phyloP scores from a whole-genome alignment of 2,329 filamentous ascomycete genomes.

The Aspergillus arachidicola region DNA sequence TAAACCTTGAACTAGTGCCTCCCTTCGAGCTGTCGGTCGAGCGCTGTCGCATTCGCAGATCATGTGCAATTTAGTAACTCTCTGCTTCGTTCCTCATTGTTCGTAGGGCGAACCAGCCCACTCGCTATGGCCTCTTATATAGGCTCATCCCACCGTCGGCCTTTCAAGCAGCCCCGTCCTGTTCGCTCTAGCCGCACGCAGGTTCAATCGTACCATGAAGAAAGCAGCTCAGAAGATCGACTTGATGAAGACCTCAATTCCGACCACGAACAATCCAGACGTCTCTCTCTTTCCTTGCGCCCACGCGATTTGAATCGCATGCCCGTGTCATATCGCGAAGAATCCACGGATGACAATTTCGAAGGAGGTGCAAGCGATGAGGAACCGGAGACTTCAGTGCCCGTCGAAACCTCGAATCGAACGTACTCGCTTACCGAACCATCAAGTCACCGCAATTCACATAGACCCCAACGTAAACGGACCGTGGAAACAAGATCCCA shows the following conservation, averaged over 20 bases:
- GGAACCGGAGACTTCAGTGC: slow-evolving; percentile 13
- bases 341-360: slow-evolving; percentile 35
- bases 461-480: slow-evolving; percentile 20
- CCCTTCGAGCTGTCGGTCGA: not conserved
- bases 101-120: slow-evolving; percentile 14
- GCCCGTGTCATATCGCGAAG: slow-evolving; percentile 37
- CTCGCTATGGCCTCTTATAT: slow-evolving; percentile 33
- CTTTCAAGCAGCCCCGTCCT: slow-evolving; percentile 32
- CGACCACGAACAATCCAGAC: slow-evolving; percentile 17
- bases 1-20: not conserved
- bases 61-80: slow-evolving; percentile 21
- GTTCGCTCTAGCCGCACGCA: slow-evolving; percentile 38
- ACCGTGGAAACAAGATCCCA: slow-evolving; percentile 22
- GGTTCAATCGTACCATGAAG: slow-evolving; percentile 43
- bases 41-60: slow-evolving; percentile 12
- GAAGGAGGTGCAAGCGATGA: slow-evolving; percentile 17
- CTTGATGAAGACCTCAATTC: slow-evolving; percentile 17
- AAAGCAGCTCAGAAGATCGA: slow-evolving; percentile 35
- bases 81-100: slow-evolving; percentile 12
- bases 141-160: slow-evolving; percentile 23
- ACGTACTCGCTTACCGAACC: slow-evolving; percentile 15
- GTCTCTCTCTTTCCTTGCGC: slow-evolving; percentile 32
- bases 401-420: slow-evolving; percentile 11
- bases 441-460: slow-evolving; percentile 8
- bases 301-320: slow-evolving; percentile 32